A percentile compares a stretch with the other conserved stretches of the same genome.
Conservation (phyloP, 1,284 basidiomycete genomes). For the Cryptococcus sp. region DNA sequence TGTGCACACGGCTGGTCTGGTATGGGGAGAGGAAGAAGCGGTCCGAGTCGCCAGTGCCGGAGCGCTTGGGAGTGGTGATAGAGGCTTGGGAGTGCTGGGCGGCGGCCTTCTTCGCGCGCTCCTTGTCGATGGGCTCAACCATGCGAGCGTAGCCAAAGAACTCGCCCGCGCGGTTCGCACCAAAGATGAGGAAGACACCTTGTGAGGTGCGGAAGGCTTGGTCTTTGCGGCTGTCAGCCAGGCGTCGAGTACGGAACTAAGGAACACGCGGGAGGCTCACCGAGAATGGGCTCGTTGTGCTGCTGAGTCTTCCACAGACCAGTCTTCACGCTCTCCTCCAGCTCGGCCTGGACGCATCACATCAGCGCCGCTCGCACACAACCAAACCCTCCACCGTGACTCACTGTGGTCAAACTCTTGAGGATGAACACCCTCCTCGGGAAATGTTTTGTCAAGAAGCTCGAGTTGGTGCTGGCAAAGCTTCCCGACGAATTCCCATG, state of each 20-base stretch:
- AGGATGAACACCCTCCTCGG: conserved; percentile 87
- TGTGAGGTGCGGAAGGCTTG: conserved; percentile 84
- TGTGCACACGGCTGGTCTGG: conserved; percentile 18
- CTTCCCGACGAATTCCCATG: conserved; percentile 55
- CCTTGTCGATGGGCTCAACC: conserved; percentile 44
- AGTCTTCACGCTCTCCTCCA: conserved; percentile 76
- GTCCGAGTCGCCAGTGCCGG: conserved; percentile 15
- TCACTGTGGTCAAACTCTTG: conserved; percentile 76
- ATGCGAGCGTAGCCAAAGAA: conserved; percentile 82
- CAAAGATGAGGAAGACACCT: conserved; percentile 83
- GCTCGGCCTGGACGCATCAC: conserved; percentile 59
- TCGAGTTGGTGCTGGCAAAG: conserved; percentile 54
- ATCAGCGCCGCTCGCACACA: conserved; percentile 8
- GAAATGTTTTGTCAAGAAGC: conserved; percentile 67
- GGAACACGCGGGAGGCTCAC: conserved; percentile 16
- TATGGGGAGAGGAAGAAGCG: conserved; percentile 24
- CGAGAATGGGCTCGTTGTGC: conserved; percentile 81
- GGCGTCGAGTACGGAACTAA: background rate
- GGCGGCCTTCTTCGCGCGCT: conserved; percentile 15
- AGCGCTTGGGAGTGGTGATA: conserved; percentile 1
- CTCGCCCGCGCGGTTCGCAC: conserved; percentile 75
- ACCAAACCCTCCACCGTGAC: conserved; percentile 15
- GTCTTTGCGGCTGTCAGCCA: conserved; percentile 52
- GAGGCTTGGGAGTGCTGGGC: conserved; percentile 3
- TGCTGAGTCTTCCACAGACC: conserved; percentile 88